phyloP scores from a whole-genome alignment of 768 basidiomycete species.

The Phaeotremella fagi region DNA sequence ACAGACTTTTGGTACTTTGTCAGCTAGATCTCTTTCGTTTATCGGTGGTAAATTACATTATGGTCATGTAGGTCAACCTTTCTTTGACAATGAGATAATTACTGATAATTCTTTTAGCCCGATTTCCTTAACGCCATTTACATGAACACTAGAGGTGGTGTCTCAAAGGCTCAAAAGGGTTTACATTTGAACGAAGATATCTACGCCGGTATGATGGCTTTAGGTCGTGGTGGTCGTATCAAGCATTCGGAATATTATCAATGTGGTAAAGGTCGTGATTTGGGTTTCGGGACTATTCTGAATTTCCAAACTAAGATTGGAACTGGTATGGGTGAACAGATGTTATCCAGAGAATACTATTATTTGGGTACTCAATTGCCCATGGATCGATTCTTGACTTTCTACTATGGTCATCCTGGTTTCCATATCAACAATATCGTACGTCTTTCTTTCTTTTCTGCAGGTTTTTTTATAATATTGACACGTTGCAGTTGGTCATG shows the following conservation, averaged over 20 bases:
- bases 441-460: constrained; percentile 1
- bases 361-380: constrained; percentile 97
- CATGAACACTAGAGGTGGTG: constrained; percentile 97
- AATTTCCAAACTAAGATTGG: constrained; percentile 99
- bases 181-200: constrained; percentile 99
- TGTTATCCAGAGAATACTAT: constrained; percentile 98
- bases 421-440: constrained; percentile 99
- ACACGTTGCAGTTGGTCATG: constrained; percentile 64
- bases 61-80: constrained; percentile 58
- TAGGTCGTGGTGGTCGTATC: constrained; percentile 93
- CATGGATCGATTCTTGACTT: constrained; percentile 96
- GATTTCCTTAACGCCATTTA: constrained; percentile 97
- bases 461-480: neutral
- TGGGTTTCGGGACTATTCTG: constrained; percentile 96
- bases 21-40: constrained; percentile 93
- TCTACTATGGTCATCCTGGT: constrained; percentile 98
- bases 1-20: constrained; percentile 96
- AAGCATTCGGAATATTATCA: constrained; percentile 99
- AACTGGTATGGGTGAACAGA: constrained; percentile 99
- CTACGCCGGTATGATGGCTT: constrained; percentile 97
- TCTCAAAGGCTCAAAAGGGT: constrained; percentile 98
- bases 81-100: neutral
- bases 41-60: constrained; percentile 98
- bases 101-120: constrained; percentile 51
- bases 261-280: constrained; percentile 96